Conservation (phyloP, 2,329 filamentous ascomycete genomes). For the Diaporthe citrichinensis region DNA sequence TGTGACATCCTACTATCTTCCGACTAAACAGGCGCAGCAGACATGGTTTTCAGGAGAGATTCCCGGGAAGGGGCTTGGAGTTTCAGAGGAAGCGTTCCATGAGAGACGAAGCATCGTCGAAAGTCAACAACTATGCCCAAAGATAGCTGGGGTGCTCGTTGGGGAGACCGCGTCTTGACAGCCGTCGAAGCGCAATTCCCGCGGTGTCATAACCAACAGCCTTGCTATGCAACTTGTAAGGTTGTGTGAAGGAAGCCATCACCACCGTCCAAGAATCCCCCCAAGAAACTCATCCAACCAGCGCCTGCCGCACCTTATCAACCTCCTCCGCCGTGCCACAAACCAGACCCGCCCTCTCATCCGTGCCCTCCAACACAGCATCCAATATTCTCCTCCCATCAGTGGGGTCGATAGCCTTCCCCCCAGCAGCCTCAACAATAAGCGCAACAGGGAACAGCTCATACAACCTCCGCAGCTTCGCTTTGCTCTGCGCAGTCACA, state of each 20-base stretch:
- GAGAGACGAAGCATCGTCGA: not conserved
- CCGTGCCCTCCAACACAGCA: slow-evolving; percentile 55
- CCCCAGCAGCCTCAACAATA: slow-evolving; percentile 72
- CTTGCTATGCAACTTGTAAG: not conserved
- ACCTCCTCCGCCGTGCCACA: slow-evolving; percentile 67
- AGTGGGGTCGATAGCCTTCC: slow-evolving; percentile 65
- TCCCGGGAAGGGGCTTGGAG: not conserved
- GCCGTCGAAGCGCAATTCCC: not conserved
- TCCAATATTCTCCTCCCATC: slow-evolving; percentile 59
- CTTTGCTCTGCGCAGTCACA: slow-evolving; percentile 63
- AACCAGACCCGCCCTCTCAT: slow-evolving; percentile 65
- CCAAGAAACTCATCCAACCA: slow-evolving; percentile 37
- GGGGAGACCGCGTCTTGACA: too few relatives aligned
- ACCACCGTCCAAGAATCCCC: not conserved
- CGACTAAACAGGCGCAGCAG: not conserved
- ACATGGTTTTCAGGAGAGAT: not conserved
- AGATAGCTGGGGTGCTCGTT: not conserved
- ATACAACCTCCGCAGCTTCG: slow-evolving; percentile 72
- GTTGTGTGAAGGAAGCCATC: not conserved
- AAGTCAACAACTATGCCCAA: too few relatives aligned
- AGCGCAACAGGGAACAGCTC: slow-evolving; percentile 73
- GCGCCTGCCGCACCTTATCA: slow-evolving; percentile 49
- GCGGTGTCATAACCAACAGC: not conserved
- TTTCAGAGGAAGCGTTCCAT: too few relatives aligned
- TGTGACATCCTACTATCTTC: too few relatives aligned